Evolutionary conservation across 2,329 filamentous ascomycete genomes (phyloP), one percentile per base, ranked within the genome.

Genomic region (Aspergillus neoniger): DNA sequence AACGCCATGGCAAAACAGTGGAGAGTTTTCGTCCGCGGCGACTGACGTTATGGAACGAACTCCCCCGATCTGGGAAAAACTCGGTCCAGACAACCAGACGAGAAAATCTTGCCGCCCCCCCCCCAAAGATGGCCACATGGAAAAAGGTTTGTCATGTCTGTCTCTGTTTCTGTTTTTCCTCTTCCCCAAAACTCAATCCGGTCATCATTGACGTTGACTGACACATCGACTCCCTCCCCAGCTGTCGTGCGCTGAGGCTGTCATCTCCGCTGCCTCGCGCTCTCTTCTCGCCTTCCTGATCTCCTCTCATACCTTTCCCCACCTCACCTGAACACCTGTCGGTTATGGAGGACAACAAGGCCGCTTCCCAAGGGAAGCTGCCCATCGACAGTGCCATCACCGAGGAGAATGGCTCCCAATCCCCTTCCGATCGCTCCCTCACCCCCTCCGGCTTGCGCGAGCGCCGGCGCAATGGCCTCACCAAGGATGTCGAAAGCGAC

Each of bases 401-500:
- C 23, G 47, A 50, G 25, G 23, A 49, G 47, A 28, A 55, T 32
- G 53, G 28, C 39, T 28, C 52, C 41, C 10, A 44, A 14, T 17
- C 25, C 23, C 44, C 53, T 6, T 47, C 39, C n/a, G 39, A 43
- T 39, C 19, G 30, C 39, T 32, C 30, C 25, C 44, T 39, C 53
- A 32, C 28, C 12, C 39, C 17, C 7, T 50, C 47, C 7, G 47
- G 47, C 15, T 1, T 50, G 25, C 47, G 47, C 14, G 47, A 50
- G 25, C 47, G 53, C 53, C 25, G 52, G 17, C 53, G 53, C 39
- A 30, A 32, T 39, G 39, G 17, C 39, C n/a, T 19, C 4, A 43
- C 19, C 14, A 55, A 55, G 53, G 53, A 55, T 28, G 41, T 55
- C 15, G 53, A 55, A 28, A 55, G 53, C 25, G 55, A 57, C 25